Base-by-base conservation (phyloP, 768 basidiomycete species). In the Amanita polypyramis region DNA sequence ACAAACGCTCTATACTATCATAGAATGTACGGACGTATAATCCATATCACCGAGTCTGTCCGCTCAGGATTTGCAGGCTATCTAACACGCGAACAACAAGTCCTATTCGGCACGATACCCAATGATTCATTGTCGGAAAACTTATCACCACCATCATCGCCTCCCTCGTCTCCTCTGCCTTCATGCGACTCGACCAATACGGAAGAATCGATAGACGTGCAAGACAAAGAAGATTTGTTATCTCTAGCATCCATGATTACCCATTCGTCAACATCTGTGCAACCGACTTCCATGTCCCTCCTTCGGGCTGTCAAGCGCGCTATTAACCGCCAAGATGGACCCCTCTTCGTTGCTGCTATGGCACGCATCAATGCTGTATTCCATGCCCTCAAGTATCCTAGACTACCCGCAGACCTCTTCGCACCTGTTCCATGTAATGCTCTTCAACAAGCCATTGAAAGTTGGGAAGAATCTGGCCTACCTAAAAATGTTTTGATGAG, bases 291-390 rank as follows among this genome's bases (percentile, higher is more conserved):
- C 20, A 41, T 48, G 47, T 64, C 59, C 41, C 62, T 62, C 47
- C 72, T 90, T 10, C 77, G 80, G 38, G 66, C 74, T 3, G 64
- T 92, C 29, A 80, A 81, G 53, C 79, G 82, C 23, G 85, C 88
- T 9, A 76, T 88, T 36, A 70, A 81, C 58, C 69, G 65, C 7
- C 77, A 70, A 42, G 77, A 92, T 51, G 88, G 89, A 0, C 85
- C 85, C 0, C 68, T 80, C 21, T 89, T 91, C 59, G 56, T 85
- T 21, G 62, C 67, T 12, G 75, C 82, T 14, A 74, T 93, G 56
- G 62, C 70, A 34, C 65, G 62, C 0, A 75, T 90, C 58, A 89
- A 89, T 59, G 56, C 62, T 1, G 63, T 85, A 29, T 64, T 93
- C 12, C 74, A 75, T 33, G 55, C 56, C 1, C 67, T 89, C 53